A percentile compares a stretch with the other conserved stretches of the same genome.
Evolutionary conservation across 1,139 yeast genomes (phyloP).

Genomic region (Scheffersomyces illinoinensis): DNA sequence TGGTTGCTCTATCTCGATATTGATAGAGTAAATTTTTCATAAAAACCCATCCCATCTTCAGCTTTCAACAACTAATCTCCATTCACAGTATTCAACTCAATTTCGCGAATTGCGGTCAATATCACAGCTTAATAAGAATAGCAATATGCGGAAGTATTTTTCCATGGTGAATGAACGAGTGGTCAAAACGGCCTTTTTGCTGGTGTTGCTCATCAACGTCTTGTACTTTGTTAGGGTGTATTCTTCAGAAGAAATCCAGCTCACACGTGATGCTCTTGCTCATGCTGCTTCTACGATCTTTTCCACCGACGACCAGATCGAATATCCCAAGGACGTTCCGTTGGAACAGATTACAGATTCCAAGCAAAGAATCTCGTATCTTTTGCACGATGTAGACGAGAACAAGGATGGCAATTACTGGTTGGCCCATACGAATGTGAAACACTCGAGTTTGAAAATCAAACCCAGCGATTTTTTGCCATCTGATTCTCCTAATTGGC

Average conservation of each 20-base stretch:
- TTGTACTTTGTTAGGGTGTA: constrained; percentile 24
- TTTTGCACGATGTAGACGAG: constrained; percentile 21
- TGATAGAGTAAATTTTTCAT: not conserved
- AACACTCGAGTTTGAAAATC: constrained; percentile 21
- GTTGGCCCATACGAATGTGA: constrained; percentile 27
- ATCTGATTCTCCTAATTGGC: constrained; percentile 11
- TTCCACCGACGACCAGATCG: constrained; percentile 23
- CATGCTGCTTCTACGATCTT: constrained; percentile 20
- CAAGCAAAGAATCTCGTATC: constrained; percentile 23
- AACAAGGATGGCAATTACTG: constrained; percentile 25
- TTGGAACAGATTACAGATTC: constrained; percentile 19
- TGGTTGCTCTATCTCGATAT: not conserved
- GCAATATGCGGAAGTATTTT: not conserved
- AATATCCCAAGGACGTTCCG: constrained; percentile 13
- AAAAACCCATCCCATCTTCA: too few species aligned
- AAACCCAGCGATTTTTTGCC: constrained; percentile 22
- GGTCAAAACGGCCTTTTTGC: constrained; percentile 19
- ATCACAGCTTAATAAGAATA: not conserved
- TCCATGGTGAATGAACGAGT: constrained; percentile 15
- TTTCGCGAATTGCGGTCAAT: not conserved
- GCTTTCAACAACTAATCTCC: not conserved
- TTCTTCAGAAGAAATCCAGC: constrained; percentile 16
- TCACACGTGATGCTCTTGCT: constrained; percentile 21
- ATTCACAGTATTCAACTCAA: not conserved
- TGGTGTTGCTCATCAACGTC: constrained; percentile 23